Evolutionary conservation across 371 early-diverging fungal species (phyloP), one percentile per base, ranked within the genome.

Genomic region (Apophysomyces sp.): DNA sequence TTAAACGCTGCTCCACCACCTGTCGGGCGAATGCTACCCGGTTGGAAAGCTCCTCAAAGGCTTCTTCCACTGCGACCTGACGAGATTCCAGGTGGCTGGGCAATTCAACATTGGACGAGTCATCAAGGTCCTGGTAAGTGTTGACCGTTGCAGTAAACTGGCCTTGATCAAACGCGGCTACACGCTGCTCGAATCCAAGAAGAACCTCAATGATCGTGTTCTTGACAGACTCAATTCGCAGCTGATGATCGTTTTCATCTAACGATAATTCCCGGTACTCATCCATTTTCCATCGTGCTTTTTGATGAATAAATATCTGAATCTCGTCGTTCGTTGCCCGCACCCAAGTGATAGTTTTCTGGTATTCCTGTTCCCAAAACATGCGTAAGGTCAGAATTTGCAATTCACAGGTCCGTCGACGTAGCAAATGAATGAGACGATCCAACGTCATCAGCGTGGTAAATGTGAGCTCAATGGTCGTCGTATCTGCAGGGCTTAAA

Each of bases 401-500:
- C 12, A 84, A 58, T 27, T 73, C 77, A 28, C 70, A 56, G 8
- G 76, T 73, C 57, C 73, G 71, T 13, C 63, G 62, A 40, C 76
- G 66, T 28, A 81, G 34, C 6, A 63, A 62, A 34, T 68, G 65
- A 51, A 79, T 72, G 30, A 84, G 60, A 32, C 71, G 67, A 36
- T 84, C 84, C 7, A 84, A 57, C 5, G 71, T 60, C 26, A 58
- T 76, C n/a, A 84, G 61, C 0, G 84, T 82, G 4, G 77, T 72
- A 4, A 84, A 60, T 3, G 82, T 84, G 18, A 82, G 80, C 26
- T 78, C 81, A 40, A 84, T 84, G 0, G 82, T 82, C 3, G 80
- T 82, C 0, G 84, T 77, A 32, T 84, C 84, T 18, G 84, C 84
- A 7, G 84, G 84, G 53, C 78, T 81, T 8, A 84, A 67, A 40